Evolutionary conservation across 306 rosid species (phyloP), one percentile per base, ranked within the genome.

Genomic region (Pachyrhizus erosus): DNA sequence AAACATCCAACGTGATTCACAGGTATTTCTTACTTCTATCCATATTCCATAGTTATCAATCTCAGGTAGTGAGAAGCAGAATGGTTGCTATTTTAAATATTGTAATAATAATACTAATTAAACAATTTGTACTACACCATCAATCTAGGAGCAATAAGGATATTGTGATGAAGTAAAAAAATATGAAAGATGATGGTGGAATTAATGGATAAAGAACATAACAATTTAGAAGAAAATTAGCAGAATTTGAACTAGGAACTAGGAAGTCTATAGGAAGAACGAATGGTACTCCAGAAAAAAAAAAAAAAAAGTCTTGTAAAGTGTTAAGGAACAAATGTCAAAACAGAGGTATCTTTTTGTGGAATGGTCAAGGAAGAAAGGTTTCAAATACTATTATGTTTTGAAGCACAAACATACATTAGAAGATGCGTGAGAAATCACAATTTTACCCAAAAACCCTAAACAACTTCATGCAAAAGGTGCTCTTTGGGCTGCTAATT

Each of bases 1-100:
- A 27, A 91, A 96, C 85, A 96, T 96, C 80, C 97, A 96, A 85
- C 88, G 98, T 75, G 99, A 96, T 84, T 92, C 98, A 76, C 97
- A 96, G 96, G 98, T 96, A 70, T 72, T 54, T 79, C 68, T 58
- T 70, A 55, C 66, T 80, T 86, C 51, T 18, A 73, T 5, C 23
- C 24, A 17, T 64, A n/a, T 67, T 5, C 23, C 24, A 17, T 64
- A n/a, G 45, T 64, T 31, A 64, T 64, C 24, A 64, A 64, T 64
- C 70, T 64, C 42, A 64, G 43, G 42, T 64, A 61, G 39, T 3
- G 0, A 13, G 42, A 60, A 62, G 9, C 5, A 34, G 45, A 45
- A 14, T 64, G 43, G 5, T 43, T 33, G 23, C 6, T 31, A 14
- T 64, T 31, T 17, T 64, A 33, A 31, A 64, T 61, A 61, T 64